Evolutionary conservation across 1,284 basidiomycete genomes (phyloP), one percentile per base, ranked within the genome.

Genomic region (Apiotrichum siamense): DNA sequence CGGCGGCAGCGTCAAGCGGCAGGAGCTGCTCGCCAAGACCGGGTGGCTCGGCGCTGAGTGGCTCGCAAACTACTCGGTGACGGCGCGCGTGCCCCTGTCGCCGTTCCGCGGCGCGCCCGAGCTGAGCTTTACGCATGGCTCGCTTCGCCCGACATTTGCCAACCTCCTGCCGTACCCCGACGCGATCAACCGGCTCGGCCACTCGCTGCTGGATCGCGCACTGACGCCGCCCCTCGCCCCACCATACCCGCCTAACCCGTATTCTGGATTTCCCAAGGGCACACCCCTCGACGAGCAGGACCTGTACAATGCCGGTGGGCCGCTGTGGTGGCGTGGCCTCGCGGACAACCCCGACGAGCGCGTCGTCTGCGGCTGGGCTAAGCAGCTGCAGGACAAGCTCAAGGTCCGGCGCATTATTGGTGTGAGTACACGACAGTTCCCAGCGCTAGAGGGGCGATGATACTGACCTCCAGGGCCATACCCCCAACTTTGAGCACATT

Each of bases 321-420:
- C 87, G 20, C 70, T 89, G 45, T 96, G 91, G 91, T 92, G 90
- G 70, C 81, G 91, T 24, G 89, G 89, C 0, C 75, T 83, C 29
- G 83, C 86, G 10, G 75, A 78, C 20, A 87, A 88, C 49, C 21
- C 55, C 17, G 61, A 72, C 48, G 77, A 79, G 40, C 76, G 54
- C 42, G 61, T 77, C 45, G 83, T 85, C 1, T 97, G 91, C 67
- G 67, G 63, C 1, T 79, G 81, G 41, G 87, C 89, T 0, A 83
- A 86, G 51, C 75, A 77, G 21, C 84, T 91, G 11, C 72, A 87
- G 49, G 66, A 78, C 40, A 81, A 80, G 69, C 85, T 86, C 1
- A 87, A 88, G 1, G 90, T 86, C 20, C 76, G 87, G 58, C 77
- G 88, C 57, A 83, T 96, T 81, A 83, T 97, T 38, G 92, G 93